Conservation (phyloP, 306 rosid genomes). For the Acacia melanoxylon region DNA sequence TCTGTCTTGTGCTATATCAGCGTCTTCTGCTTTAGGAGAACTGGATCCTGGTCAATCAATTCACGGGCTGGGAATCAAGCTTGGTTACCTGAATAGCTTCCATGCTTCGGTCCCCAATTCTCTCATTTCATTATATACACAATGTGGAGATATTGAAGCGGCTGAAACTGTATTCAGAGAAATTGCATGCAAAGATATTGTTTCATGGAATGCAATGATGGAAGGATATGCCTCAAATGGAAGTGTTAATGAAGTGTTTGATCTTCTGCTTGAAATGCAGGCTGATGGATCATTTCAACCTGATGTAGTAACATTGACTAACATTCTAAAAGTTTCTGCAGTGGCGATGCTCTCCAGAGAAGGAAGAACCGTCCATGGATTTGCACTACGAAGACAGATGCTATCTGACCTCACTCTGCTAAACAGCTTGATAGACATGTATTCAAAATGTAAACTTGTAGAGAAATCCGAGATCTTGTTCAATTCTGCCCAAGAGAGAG, state of each 20-base stretch:
- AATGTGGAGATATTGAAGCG: constrained; percentile 33
- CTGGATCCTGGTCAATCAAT: constrained; percentile 41
- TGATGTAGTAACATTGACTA: constrained; percentile 42
- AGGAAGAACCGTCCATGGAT: constrained; percentile 60
- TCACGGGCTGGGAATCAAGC: constrained; percentile 49
- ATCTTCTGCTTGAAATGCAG: constrained; percentile 54
- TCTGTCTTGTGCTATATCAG: constrained; percentile 54
- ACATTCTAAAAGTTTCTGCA: constrained; percentile 44
- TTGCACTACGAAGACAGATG: constrained; percentile 42
- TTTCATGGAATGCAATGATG: constrained; percentile 62
- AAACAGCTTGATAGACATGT: constrained; percentile 57
- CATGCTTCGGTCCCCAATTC: constrained; percentile 51
- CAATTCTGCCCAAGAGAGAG: constrained; percentile 41
- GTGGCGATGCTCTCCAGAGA: constrained; percentile 40
- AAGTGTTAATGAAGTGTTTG: constrained; percentile 41
- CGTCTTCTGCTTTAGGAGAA: constrained; percentile 43
- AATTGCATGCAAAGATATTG: constrained; percentile 39
- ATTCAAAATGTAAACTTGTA: constrained; percentile 46
- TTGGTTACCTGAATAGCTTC: constrained; percentile 42
- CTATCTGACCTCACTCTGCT: constrained; percentile 28
- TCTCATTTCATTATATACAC: constrained; percentile 57
- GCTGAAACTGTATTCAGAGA: constrained; percentile 50
- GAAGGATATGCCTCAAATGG: constrained; percentile 56
- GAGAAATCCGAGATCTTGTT: constrained; percentile 48
- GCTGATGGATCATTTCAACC: constrained; percentile 37